A percentile compares a stretch with the other conserved stretches of the same genome.
These are phyloP conservation scores for Neurospora sp. DNA, from an alignment of 495 filamentous ascomycete species.

Conservation along the genomic window DNA sequence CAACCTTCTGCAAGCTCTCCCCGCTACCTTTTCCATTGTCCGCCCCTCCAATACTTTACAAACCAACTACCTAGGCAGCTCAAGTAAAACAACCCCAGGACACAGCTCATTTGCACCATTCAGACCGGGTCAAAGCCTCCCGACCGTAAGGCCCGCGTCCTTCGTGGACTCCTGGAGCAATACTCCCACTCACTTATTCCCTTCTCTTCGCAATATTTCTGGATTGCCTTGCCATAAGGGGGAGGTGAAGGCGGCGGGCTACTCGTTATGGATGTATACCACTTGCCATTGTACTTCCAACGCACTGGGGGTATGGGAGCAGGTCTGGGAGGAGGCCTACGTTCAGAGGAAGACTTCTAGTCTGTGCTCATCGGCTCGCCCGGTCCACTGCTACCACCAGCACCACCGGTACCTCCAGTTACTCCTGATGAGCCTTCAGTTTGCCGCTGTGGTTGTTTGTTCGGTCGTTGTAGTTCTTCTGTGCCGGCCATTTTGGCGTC, in stretches of 20 bases:
- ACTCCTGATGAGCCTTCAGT: not conserved
- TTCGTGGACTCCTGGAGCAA: not conserved
- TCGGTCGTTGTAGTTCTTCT: not conserved
- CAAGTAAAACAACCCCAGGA: no score
- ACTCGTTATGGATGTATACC: not conserved
- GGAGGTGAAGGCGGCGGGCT: not conserved
- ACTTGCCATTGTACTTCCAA: no score
- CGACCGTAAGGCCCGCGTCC: not conserved
- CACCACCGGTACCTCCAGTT: not conserved
- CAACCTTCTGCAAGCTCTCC: no score
- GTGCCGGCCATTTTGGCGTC: not conserved
- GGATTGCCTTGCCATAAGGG: rapidly evolving
- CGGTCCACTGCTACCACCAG: not conserved
- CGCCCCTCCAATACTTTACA: no score
- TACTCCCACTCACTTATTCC: not conserved
- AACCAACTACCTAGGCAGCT: no score
- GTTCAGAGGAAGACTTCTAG: not conserved
- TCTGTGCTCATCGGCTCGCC: not conserved
- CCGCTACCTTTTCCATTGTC: no score
- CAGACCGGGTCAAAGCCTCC: not conserved
- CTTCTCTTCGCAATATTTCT: not conserved
- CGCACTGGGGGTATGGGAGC: not conserved
- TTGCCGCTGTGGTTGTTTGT: not conserved
- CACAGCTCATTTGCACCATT: no score
- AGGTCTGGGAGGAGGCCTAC: not conserved